These are phyloP conservation scores for Actinomortierella ambigua DNA, from an alignment of 371 early-diverging fungal genomes.

Conservation along the genomic window DNA sequence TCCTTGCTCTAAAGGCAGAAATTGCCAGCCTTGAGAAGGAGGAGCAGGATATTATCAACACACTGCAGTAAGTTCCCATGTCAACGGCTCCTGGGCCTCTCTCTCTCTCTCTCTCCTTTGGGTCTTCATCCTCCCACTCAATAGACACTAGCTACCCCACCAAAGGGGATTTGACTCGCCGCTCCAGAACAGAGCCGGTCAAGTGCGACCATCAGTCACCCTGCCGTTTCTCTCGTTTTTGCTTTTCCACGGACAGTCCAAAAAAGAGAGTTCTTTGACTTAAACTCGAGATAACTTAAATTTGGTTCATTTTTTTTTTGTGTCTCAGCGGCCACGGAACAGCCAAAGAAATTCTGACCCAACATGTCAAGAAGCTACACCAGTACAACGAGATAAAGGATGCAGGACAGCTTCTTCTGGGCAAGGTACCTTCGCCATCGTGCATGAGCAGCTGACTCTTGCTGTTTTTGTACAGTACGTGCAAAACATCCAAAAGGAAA, in stretches of 20 bases:
- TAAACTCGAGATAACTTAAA: no score
- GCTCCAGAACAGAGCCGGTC: no score
- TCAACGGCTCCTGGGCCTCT: no score
- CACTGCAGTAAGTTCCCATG: slow-evolving; percentile 1
- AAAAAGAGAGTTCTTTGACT: not conserved
- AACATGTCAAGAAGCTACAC: slow-evolving; percentile 35
- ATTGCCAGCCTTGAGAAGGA: slow-evolving; percentile 23
- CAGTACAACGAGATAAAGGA: slow-evolving; percentile 47
- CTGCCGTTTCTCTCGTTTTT: not conserved
- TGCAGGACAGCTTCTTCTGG: slow-evolving; percentile 42
- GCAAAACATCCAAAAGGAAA: no score
- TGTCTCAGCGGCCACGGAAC: slow-evolving; percentile 33
- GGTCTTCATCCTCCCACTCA: no score
- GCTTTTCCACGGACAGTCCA: not conserved
- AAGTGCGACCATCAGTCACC: no score
- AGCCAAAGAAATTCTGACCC: slow-evolving; percentile 27
- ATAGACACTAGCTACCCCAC: no score
- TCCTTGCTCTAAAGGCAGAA: slow-evolving; percentile 23
- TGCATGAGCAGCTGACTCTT: no score
- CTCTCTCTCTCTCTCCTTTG: no score
- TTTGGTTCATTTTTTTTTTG: not conserved
- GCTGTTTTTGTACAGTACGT: not conserved
- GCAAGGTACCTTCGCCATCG: slow-evolving; percentile 47
- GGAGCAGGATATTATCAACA: slow-evolving; percentile 29
- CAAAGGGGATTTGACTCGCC: no score